These are phyloP conservation scores for Mangifera indica DNA, from an alignment of 345 rosid species.

Conservation along the genomic window DNA sequence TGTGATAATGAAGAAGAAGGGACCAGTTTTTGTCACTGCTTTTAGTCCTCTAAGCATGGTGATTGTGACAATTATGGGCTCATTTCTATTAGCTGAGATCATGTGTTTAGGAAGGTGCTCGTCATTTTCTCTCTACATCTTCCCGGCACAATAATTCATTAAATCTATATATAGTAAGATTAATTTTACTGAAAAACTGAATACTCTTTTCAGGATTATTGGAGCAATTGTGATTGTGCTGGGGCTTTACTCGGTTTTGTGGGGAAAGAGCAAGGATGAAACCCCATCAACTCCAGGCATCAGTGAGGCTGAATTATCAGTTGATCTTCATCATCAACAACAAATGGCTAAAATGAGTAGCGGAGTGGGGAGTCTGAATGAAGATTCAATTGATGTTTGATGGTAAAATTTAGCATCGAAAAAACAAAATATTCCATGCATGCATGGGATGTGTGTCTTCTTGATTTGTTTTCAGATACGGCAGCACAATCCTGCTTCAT, in stretches of 20 bases:
- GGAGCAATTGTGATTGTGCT: slow-evolving; percentile 38
- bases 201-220: slow-evolving; percentile 23
- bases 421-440: too few species aligned
- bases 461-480: too few species aligned
- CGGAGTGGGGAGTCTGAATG: neutral
- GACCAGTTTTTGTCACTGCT: slow-evolving; percentile 73
- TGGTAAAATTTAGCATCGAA: neutral
- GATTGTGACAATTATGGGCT: slow-evolving; percentile 51
- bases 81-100: slow-evolving; percentile 46
- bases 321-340: neutral
- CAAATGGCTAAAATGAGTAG: neutral
- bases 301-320: neutral
- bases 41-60: slow-evolving; percentile 68
- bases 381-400: neutral
- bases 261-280: slow-evolving; percentile 48
- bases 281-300: neutral
- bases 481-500: too few species aligned
- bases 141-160: too few species aligned
- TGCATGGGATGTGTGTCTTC: too few species aligned
- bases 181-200: neutral
- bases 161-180: too few species aligned
- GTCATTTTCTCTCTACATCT: neutral
- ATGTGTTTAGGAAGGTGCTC: slow-evolving; percentile 58
- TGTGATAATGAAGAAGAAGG: slow-evolving; percentile 44
- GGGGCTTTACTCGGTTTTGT: slow-evolving; percentile 40